A percentile compares a stretch with the other conserved stretches of the same genome.
phyloP scores from a whole-genome alignment of 495 filamentous ascomycete genomes.

The Apodospora peruviana region DNA sequence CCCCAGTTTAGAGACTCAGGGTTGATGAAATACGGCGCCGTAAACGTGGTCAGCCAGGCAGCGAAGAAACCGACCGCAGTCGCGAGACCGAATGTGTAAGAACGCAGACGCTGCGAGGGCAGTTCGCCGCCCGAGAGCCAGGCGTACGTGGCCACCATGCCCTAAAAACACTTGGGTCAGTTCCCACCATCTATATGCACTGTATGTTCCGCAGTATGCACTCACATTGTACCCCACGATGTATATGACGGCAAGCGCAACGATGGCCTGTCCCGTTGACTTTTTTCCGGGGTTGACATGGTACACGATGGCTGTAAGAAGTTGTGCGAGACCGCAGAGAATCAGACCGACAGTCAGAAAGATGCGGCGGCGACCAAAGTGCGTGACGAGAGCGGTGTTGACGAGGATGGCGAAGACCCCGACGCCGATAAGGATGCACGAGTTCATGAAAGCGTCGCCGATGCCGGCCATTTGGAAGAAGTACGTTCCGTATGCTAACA shows the following conservation, averaged over 20 bases:
- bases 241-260: slow-evolving; percentile 47
- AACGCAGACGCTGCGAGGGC: slow-evolving; percentile 44
- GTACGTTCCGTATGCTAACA: slow-evolving; percentile 55
- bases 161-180: slow-evolving; percentile 11
- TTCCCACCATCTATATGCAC: not conserved
- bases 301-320: slow-evolving; percentile 48
- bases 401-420: slow-evolving; percentile 47
- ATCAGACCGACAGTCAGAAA: slow-evolving; percentile 44
- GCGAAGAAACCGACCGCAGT: slow-evolving; percentile 46
- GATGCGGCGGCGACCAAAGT: slow-evolving; percentile 45
- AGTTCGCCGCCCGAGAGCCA: slow-evolving; percentile 57
- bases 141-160: slow-evolving; percentile 46
- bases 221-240: slow-evolving; percentile 48
- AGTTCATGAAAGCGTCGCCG: slow-evolving; percentile 50
- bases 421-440: slow-evolving; percentile 46
- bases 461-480: slow-evolving; percentile 59
- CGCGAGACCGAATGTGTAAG: slow-evolving; percentile 49
- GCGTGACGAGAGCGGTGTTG: slow-evolving; percentile 46
- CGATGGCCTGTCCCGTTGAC: slow-evolving; percentile 44
- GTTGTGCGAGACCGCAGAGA: slow-evolving; percentile 45
- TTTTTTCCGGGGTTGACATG: slow-evolving; percentile 40
- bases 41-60: slow-evolving; percentile 54
- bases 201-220: not conserved
- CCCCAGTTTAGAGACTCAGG: slow-evolving; percentile 51
- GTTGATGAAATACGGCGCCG: slow-evolving; percentile 59